Base-by-base conservation (phyloP, 2,329 filamentous ascomycete genomes). In the Colletotrichum kahawae region DNA sequence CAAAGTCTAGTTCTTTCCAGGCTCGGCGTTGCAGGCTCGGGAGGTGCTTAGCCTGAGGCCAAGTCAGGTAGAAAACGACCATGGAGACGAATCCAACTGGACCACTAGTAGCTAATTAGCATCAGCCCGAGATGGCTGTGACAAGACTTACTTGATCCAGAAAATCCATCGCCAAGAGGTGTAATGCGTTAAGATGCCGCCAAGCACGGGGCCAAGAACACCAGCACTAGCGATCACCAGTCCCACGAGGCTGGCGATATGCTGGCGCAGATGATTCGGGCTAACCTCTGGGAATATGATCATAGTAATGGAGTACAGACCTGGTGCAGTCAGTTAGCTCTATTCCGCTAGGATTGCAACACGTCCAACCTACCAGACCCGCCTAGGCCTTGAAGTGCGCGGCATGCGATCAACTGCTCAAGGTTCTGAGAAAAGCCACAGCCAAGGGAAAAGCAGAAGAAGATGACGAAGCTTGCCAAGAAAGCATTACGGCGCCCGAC, bases 241-340 rank as follows among this genome's bases (percentile, higher is more conserved):
- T 1, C 89, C 90, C 5, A 91, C 84, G 2, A 90, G 71, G 24
- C 83, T 85, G 3, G 84, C 87, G 13, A 91, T 86, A 60, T 85
- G 81, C 65, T 86, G 84, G 38, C 83, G 82, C 33, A 86, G 76
- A 3, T 82, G 80, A 1, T 76, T 68, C 0, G 89, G 87, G 16
- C 85, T 84, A 31, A 91, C 78, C 77, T 92, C 90, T 1, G 88
- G 85, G 38, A 90, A 80, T 33, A 90, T 88, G 64, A 90, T 87
- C 87, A 91, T 90, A 3, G 88, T 85, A n/a, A 90, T 82, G 7
- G 88, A 88, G 77, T 90, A 90, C n/a, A 90, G 79, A 1, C 89
- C 89, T 84, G 60, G n/a, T 9, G 18, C 2, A 16, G 16, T n/a
- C 27, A 8, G 6, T 69, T 18, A 67, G 33, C 8, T 10, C 31